phyloP scores from a whole-genome alignment of 257 asterid species.

The Fraxinus cuspidata region DNA sequence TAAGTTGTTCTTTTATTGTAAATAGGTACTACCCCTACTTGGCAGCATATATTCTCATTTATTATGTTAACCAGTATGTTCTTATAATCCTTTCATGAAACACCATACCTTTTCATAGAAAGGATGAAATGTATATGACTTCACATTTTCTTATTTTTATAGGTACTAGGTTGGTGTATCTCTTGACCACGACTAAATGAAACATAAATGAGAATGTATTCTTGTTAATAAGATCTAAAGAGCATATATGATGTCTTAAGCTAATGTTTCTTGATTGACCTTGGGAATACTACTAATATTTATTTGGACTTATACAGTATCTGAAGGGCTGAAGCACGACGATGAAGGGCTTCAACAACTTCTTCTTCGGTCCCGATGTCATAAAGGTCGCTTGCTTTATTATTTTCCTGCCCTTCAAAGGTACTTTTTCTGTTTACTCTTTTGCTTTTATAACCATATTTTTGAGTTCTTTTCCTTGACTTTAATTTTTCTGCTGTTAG shows the following conservation, averaged over 20 bases:
- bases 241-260: background rate
- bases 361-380: constrained; percentile 79
- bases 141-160: background rate
- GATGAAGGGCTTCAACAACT: constrained; percentile 60
- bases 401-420: constrained; percentile 63
- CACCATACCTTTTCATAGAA: background rate
- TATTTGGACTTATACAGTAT: constrained; percentile 41
- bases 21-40: background rate
- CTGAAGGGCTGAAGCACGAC: constrained; percentile 41
- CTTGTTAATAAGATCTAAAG: background rate
- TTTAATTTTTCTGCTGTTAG: background rate
- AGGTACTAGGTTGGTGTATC: background rate
- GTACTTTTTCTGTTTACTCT: constrained; percentile 40
- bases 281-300: background rate
- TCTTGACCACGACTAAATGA: background rate
- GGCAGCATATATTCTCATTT: background rate
- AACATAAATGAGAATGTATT: background rate
- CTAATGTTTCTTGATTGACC: constrained; percentile 15
- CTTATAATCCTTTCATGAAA: background rate
- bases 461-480: background rate
- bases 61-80: too few species aligned
- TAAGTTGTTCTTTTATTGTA: background rate
- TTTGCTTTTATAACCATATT: constrained; percentile 2
- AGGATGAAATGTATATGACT: background rate
- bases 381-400: constrained; percentile 90